Evolutionary conservation across 345 rosid species (phyloP), one percentile per base, ranked within the genome.

Genomic region (Cochlearia excelsa): DNA sequence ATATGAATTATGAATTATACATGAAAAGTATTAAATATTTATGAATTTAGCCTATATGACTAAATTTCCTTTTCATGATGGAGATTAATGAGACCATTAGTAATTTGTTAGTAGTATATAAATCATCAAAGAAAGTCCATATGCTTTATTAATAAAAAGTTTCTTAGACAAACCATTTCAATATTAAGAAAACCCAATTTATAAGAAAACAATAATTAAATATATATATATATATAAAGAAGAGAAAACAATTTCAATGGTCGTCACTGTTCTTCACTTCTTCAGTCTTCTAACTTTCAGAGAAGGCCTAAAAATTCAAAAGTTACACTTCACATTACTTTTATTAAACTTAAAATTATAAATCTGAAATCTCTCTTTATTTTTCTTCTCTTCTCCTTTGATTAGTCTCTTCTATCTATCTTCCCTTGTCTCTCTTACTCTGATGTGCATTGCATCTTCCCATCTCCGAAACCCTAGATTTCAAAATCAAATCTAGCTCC

Each of bases 401-500:
- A 40, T 54, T 75, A 68, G 68, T 50, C 63, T 73, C 57, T 49
- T 63, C 58, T 59, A 57, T 59, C 76, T 38, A 16, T 46, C 71
- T 64, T 63, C 57, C 8, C 26, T 30, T 26, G 52, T 65, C 45
- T 52, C 56, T 44, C 50, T 1, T 37, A 16, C 43, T 70, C 66
- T 69, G 53, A 54, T 68, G 48, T 53, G 42, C 74, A 68, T 66
- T 67, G 75, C 58, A 41, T 71, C 65, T 59, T 61, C 30, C 23
- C 59, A 47, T 70, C 73, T 54, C 78, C 69, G 49, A 62, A 76
- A 72, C 79, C 81, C 85, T 78, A 71, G 77, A 75, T 75, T 77
- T 71, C 45, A 6, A 71, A 73, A 70, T 77, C 81, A 77, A 80
- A 68, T 81, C 84, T 75, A 74, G 75, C 77, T 76, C 77, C 74